Evolutionary conservation across 2,329 filamentous ascomycete genomes (phyloP).

Genomic region (Cercospora zeae-maydis): DNA sequence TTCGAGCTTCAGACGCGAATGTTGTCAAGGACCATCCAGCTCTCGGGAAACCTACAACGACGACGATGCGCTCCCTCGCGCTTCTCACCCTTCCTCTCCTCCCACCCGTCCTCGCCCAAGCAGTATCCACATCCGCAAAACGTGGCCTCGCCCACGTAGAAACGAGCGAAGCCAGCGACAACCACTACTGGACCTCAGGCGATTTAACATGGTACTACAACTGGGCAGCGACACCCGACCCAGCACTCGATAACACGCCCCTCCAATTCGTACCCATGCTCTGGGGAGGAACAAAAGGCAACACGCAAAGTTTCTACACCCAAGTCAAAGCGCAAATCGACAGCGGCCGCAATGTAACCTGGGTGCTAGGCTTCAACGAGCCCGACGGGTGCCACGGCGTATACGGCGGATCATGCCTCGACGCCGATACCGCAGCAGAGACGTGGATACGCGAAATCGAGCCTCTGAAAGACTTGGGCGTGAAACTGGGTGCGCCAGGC

Average conservation of each 20-base stretch:
- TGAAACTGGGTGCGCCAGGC: conserved; percentile 67
- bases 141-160: conserved; percentile 70
- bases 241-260: conserved; percentile 40
- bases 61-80: conserved; percentile 13
- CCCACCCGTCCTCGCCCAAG: conserved; percentile 20
- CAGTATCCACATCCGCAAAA: conserved; percentile 50
- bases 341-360: conserved; percentile 56
- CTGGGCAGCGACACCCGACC: conserved; percentile 56
- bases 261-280: conserved; percentile 80
- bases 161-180: conserved; percentile 56
- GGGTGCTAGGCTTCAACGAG: conserved; percentile 77
- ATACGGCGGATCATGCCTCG: conserved; percentile 56
- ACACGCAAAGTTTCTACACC: conserved; percentile 59
- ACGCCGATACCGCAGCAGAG: conserved; percentile 58
- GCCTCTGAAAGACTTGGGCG: conserved; percentile 59
- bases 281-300: conserved; percentile 57
- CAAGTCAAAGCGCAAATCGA: conserved; percentile 56
- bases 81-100: conserved; percentile 10
- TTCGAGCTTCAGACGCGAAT: background rate
- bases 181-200: conserved; percentile 61
- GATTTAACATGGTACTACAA: conserved; percentile 84
- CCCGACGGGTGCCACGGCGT: conserved; percentile 60
- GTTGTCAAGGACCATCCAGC: background rate
- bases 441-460: conserved; percentile 70
- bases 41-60: background rate